Conservation (phyloP, 176 grass and related monocot species). For the Eleusine coracana region DNA sequence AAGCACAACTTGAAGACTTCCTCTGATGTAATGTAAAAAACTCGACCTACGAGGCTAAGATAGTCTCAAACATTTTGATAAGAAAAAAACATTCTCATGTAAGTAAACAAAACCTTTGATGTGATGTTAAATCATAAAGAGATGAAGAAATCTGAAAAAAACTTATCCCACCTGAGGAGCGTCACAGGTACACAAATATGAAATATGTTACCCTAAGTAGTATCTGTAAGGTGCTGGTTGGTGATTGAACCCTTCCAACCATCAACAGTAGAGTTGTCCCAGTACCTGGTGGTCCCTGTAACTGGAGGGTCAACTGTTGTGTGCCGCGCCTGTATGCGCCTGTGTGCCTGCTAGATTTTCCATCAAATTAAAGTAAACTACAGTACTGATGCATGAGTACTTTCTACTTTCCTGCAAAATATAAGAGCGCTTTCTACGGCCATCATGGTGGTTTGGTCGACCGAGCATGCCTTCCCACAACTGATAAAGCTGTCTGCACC, state of each 20-base stretch:
- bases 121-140: not conserved
- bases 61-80: too few relatives aligned
- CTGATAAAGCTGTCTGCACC: constrained; percentile 16
- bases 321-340: not conserved
- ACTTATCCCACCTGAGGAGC: not conserved
- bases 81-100: too few relatives aligned
- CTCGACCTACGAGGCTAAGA: too few relatives aligned
- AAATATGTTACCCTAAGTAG: not conserved
- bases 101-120: not conserved
- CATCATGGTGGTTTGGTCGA: constrained; percentile 26
- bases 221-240: not conserved
- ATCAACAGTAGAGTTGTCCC: not conserved
- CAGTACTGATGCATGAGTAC: not conserved
- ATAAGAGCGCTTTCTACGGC: not conserved
- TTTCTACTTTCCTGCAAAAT: not conserved
- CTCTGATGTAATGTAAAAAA: too few relatives aligned
- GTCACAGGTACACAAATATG: not conserved
- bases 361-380: not conserved
- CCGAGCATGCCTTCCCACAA: not conserved
- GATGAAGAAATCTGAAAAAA: not conserved
- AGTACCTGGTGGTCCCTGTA: not conserved
- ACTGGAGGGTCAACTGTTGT: not conserved
- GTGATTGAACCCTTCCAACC: not conserved
- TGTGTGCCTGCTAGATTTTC: not conserved
- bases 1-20: too few relatives aligned